Evolutionary conservation across 2,329 filamentous ascomycete genomes (phyloP), one percentile per base, ranked within the genome.

Genomic region (Scopulariopsis brevicaulis): DNA sequence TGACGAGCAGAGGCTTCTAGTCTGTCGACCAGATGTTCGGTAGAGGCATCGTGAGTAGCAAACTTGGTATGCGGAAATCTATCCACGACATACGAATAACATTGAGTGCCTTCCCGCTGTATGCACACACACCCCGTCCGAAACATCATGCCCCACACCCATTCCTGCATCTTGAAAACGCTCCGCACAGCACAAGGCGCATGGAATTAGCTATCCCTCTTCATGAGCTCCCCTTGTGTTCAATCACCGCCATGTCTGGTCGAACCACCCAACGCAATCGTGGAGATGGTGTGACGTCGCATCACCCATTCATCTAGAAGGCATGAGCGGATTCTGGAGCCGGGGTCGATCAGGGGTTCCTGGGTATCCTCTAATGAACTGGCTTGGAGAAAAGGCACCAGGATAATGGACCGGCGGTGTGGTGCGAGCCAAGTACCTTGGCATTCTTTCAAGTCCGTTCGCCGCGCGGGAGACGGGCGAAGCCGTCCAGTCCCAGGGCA

Each of bases 341-440:
- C 20, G n/a, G 34, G 25, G 55, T 57, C 46, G 55, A 57, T 57
- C 55, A 57, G 55, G 55, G 40, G 55, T n/a, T 40, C 28, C 6
- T 22, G 32, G 37, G 55, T 57, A 53, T 57, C 48, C 46, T 43
- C 25, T 24, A 28, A 53, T 37, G 34, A 28, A 20, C n/a, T 32
- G 8, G 4, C 40, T 52, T 40, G 25, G 40, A 46, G 14, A n/a
- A 46, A 46, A n/a, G 14, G 40, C 15, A 12, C 46, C 46, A 50
- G 20, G 20, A 22, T 22, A 14, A 40, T 14, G 12, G 18, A 10
- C 18, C 4, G 18, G 37, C 12, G 12, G 12, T 40, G 37, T 40
- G 12, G 37, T 18, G 4, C 12, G 18, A 40, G 34, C 18, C 12
- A 40, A 18, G 37, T 18, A 15, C 18, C 37, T 40, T 40, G 37